Evolutionary conservation across 371 early-diverging fungal genomes (phyloP).

Genomic region (Syncephalis plumigaleata): DNA sequence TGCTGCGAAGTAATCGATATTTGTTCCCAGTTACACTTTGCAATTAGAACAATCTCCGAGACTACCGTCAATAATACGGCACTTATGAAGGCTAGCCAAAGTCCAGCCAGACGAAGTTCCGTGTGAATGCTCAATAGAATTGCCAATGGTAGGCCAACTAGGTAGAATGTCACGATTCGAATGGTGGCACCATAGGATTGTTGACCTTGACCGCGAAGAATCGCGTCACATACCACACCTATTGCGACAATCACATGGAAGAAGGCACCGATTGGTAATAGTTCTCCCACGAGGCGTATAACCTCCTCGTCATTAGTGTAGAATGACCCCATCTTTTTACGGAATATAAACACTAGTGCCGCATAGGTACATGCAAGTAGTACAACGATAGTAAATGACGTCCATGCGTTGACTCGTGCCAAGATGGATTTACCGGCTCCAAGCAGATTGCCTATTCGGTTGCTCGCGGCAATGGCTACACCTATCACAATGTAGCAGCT

Average conservation of each 20-base stretch:
- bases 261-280: constrained; percentile 58
- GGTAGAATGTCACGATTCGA: constrained; percentile 37
- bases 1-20: too few relatives aligned
- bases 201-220: constrained; percentile 49
- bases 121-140: constrained; percentile 32
- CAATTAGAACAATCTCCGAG: too few relatives aligned
- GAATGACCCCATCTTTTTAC: constrained; percentile 10
- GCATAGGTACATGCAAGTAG: constrained; percentile 7
- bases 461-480: constrained; percentile 50
- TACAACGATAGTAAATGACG: too few relatives aligned
- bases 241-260: constrained; percentile 54
- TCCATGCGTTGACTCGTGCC: too few relatives aligned
- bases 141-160: constrained; percentile 47
- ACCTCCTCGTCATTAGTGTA: constrained; percentile 55
- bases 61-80: constrained; percentile 7
- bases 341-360: constrained; percentile 12
- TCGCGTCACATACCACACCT: constrained; percentile 45
- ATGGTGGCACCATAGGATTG: constrained; percentile 48
- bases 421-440: constrained; percentile 16
- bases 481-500: constrained; percentile 13
- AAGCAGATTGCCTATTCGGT: constrained; percentile 56
- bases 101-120: constrained; percentile 32
- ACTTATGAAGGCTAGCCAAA: constrained; percentile 41
- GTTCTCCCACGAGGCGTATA: constrained; percentile 35
- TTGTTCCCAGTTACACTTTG: too few relatives aligned